phyloP scores from a whole-genome alignment of 73 alveolate genomes.

The Paramecium biaurelia region DNA sequence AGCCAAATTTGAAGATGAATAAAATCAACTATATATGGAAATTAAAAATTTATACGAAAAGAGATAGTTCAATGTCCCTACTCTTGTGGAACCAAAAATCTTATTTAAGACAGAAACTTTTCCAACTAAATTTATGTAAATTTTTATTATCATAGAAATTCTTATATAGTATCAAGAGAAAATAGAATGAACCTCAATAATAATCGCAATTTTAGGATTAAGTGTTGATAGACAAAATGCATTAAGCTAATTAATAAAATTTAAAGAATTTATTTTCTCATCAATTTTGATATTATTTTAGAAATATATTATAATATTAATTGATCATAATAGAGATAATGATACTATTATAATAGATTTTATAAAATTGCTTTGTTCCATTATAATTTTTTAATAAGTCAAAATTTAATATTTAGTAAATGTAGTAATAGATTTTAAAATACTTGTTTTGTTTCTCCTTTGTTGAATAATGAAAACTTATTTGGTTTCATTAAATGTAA shows the following conservation, averaged over 20 bases:
- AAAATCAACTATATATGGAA: not conserved
- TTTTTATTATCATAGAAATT: not conserved
- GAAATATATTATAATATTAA: not conserved
- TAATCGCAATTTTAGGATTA: not conserved
- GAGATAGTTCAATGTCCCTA: not conserved
- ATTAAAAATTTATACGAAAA: not conserved
- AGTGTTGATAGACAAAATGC: constrained; percentile 8
- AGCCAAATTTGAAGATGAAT: constrained; percentile 36
- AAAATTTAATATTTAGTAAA: too few relatives aligned
- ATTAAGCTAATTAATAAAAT: not conserved
- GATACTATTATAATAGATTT: not conserved
- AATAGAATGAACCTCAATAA: not conserved
- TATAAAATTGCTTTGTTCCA: too few relatives aligned
- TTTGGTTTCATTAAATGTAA: too few relatives aligned
- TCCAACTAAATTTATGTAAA: constrained; percentile 14
- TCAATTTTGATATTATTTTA: not conserved
- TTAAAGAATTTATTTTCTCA: not conserved
- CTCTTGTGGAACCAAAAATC: constrained; percentile 22
- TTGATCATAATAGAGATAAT: too few relatives aligned
- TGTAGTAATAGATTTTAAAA: too few relatives aligned
- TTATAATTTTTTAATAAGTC: too few relatives aligned
- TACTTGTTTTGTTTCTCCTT: too few relatives aligned
- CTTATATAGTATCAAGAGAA: not conserved
- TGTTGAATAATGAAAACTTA: too few relatives aligned
- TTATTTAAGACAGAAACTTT: not conserved